Evolutionary conservation across 176 grass and related monocot species (phyloP), one percentile per base, ranked within the genome.

Genomic region (Cenchrus purpureus): DNA sequence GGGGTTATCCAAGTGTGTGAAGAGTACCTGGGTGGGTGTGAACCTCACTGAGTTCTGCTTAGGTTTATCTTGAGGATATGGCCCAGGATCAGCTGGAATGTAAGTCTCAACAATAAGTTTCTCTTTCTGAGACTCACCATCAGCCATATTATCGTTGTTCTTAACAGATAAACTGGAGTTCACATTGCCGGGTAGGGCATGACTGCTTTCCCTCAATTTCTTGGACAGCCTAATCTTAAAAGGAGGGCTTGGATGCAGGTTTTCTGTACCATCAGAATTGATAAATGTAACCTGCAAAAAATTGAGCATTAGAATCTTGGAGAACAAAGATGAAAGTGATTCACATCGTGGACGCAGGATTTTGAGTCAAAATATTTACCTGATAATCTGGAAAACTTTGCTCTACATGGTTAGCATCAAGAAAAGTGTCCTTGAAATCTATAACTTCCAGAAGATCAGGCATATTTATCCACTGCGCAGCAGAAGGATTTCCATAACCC

Each of bases 401-500:
- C 71, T 65, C 49, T 43, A 96, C 88, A 91, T 98, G 93, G 10
- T 73, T 74, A 54, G 90, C 91, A 92, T 95, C 93, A 65, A 98
- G 86, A 89, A 98, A 98, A 87, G 97, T 96, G 77, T 98, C 97
- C 84, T 98, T 98, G 84, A 98, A 98, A 91, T 98, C 97, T 76
- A 96, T 93, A 49, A 82, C 82, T 83, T 94, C 84, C 84, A 98
- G 76, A 86, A 96, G 87, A 89, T 96, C 88, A 58, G 91, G 91
- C 97, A 95, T 98, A 84, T 96, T 94, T 85, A 46, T 83, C 97
- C 97, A 98, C 66, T 95, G 97, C 5, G 97, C 97, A 0, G 93
- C 86, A 86, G 93, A 98, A 72, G 97, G 97, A 84, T 95, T 92
- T 44, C 97, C 97, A 86, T 98, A 98, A 85, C 97, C 97, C 84